Conservation (phyloP, 371 early-diverging fungal species). For the Sporodiniella umbellata region DNA sequence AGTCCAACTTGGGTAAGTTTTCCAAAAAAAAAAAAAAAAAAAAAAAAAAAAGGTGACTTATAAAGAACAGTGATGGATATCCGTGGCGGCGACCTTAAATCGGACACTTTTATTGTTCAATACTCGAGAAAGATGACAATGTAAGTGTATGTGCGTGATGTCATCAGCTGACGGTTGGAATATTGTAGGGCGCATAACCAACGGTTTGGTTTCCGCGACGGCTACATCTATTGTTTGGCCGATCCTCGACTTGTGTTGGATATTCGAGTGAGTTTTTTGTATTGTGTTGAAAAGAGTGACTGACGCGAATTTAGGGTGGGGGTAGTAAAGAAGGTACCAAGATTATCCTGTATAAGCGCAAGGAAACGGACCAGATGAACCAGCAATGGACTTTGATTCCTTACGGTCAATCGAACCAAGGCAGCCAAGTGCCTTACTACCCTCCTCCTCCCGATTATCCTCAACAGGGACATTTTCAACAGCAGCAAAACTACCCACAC, state of each 20-base stretch:
- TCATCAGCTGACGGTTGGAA: not conserved
- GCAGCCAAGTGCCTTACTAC: slow-evolving; percentile 5
- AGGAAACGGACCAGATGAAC: slow-evolving; percentile 30
- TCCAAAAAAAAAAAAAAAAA: not conserved
- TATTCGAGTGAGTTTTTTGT: slow-evolving; percentile 19
- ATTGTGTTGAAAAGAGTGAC: not conserved
- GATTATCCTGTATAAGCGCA: slow-evolving; percentile 38
- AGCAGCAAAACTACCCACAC: slow-evolving; percentile 2
- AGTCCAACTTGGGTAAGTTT: slow-evolving; percentile 40
- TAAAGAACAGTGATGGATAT: slow-evolving; percentile 47
- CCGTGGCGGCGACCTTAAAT: slow-evolving; percentile 43
- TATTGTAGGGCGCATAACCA: slow-evolving; percentile 43
- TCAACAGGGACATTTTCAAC: slow-evolving; percentile 5
- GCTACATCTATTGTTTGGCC: slow-evolving; percentile 34
- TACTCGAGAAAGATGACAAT: slow-evolving; percentile 37
- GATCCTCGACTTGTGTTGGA: slow-evolving; percentile 44
- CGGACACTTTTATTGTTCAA: slow-evolving; percentile 39
- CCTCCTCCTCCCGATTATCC: slow-evolving; percentile 6
- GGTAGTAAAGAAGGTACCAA: slow-evolving; percentile 31
- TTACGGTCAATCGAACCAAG: slow-evolving; percentile 7
- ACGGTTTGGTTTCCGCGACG: slow-evolving; percentile 41
- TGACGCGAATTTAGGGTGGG: slow-evolving; percentile 22
- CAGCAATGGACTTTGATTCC: slow-evolving; percentile 41
- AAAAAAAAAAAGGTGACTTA: not conserved
- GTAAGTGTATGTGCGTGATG: slow-evolving; percentile 5